Percentiles rank a stretch among this genome's conserved stretches.
These are phyloP conservation scores for Chaetomium cochliodes DNA, from an alignment of 495 filamentous ascomycete genomes.

Conservation along the genomic window DNA sequence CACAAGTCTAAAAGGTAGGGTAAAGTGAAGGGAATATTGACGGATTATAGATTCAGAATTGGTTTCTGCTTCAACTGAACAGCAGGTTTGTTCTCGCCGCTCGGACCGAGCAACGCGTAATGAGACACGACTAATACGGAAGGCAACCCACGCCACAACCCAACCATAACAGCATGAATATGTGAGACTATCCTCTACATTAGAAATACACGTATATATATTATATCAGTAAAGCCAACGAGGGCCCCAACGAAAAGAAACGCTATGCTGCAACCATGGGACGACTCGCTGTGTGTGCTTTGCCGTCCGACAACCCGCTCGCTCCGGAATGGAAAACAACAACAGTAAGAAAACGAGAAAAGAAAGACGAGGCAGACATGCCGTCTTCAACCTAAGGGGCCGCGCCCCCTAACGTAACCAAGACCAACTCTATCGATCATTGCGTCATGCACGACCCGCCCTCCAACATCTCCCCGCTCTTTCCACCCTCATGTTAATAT, in stretches of 20 bases:
- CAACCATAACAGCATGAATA: neutral
- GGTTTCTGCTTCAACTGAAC: neutral
- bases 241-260: neutral
- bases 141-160: neutral
- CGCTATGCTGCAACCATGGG: conserved; percentile 8
- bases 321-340: neutral
- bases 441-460: neutral
- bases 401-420: neutral
- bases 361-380: neutral
- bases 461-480: neutral
- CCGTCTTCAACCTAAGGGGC: neutral
- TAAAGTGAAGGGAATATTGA: neutral
- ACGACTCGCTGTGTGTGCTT: conserved; percentile 11
- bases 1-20: neutral
- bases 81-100: neutral
- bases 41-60: neutral
- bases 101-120: neutral
- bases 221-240: neutral
- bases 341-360: neutral
- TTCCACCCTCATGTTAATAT: neutral
- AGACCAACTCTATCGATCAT: conserved; percentile 6
- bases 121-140: too few relatives aligned
- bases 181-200: neutral
- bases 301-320: neutral
- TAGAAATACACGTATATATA: conserved; percentile 7